Evolutionary conservation across 2,329 filamentous ascomycete genomes (phyloP).

Genomic region (Botryotinia convoluta): DNA sequence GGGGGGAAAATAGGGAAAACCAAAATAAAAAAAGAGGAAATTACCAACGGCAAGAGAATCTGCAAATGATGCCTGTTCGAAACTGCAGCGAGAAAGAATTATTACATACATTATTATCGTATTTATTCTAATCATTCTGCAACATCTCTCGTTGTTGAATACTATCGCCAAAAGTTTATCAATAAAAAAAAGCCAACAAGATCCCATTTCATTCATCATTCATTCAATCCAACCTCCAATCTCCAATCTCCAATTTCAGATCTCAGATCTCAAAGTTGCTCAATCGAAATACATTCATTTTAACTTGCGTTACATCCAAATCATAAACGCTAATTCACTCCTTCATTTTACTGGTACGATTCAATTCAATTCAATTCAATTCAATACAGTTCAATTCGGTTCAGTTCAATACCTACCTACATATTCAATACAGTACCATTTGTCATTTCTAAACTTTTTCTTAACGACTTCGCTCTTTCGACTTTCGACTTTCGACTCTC

Average conservation of each 20-base stretch:
- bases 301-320: background rate
- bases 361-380: background rate
- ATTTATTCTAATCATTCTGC: background rate
- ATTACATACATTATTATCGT: background rate
- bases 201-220: background rate
- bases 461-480: slow-evolving; percentile 5
- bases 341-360: background rate
- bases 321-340: slow-evolving; percentile 7
- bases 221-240: background rate
- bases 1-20: background rate
- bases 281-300: background rate
- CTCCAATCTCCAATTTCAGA: background rate
- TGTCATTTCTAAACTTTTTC: background rate
- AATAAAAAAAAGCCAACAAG: background rate
- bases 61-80: slow-evolving; percentile 13
- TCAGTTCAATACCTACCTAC: background rate
- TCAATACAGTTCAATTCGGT: background rate
- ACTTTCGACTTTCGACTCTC: background rate
- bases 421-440: background rate
- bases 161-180: background rate
- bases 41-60: slow-evolving; percentile 9
- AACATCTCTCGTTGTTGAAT: background rate
- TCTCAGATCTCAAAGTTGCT: background rate
- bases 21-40: slow-evolving; percentile 2
- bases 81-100: background rate